Conservation (phyloP, 129 eudicot genomes). For the Escallonia rubra region DNA sequence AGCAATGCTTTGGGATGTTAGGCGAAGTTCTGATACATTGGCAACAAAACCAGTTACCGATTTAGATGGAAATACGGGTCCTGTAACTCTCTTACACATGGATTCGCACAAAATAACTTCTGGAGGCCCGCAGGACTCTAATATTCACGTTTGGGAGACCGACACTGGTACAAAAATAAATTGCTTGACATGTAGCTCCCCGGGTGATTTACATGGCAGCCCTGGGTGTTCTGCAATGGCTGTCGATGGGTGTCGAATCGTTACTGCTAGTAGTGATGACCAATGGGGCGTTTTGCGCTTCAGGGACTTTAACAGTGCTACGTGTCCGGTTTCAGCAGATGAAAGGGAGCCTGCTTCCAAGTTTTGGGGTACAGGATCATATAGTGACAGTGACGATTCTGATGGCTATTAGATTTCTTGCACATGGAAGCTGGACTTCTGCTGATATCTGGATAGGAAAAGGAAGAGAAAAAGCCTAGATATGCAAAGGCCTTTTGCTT, state of each 20-base stretch:
- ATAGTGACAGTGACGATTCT: constrained; percentile 34
- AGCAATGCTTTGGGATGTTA: constrained; percentile 75
- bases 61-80: constrained; percentile 68
- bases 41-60: constrained; percentile 39
- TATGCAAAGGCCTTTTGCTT: too few relatives aligned
- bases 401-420: constrained; percentile 14
- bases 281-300: constrained; percentile 27
- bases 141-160: constrained; percentile 57
- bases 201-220: not conserved
- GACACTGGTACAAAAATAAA: constrained; percentile 47
- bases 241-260: constrained; percentile 53
- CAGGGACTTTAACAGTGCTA: constrained; percentile 55
- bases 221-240: constrained; percentile 62
- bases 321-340: constrained; percentile 12
- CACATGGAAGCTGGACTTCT: too few relatives aligned
- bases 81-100: constrained; percentile 60
- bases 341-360: constrained; percentile 30
- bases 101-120: constrained; percentile 64
- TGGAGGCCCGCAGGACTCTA: constrained; percentile 59
- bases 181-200: constrained; percentile 26
- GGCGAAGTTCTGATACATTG: constrained; percentile 36
- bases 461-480: too few relatives aligned
- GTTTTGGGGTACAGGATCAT: constrained; percentile 47
- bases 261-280: constrained; percentile 32
- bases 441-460: too few relatives aligned